Base-by-base conservation (phyloP, 345 rosid genomes). In the Dipteronia dyeriana region DNA sequence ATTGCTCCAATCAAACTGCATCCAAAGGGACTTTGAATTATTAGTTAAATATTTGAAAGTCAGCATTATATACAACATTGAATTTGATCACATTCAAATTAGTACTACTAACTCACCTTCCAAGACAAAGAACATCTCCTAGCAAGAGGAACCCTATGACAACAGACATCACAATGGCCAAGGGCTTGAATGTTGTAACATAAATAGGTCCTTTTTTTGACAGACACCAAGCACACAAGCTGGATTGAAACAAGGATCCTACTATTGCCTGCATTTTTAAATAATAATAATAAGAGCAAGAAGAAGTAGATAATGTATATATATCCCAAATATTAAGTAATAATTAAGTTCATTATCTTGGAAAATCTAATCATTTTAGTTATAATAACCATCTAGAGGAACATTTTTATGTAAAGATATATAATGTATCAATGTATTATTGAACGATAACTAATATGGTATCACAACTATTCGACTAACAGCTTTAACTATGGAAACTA, bases 131-230 rank as follows among this genome's bases (percentile, higher is more conserved):
- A 59, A 39, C 29, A 7, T 82, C 82, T 45, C 84, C 84, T 4
- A 81, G 49, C 11, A 80, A 61, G 47, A 79, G 19, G 23, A 74
- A 61, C 29, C 62, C 82, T 61, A 67, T 71, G 75, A 68, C 45
- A 10, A 70, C 62, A 5, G 83, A 80, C 17, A 82, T 41, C 31
- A 85, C 7, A 6, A 79, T 62, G 8, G 71, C 81, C 62, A 82
- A 19, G 29, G 88, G 88, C 81, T 80, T 81, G 73, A 82, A 82
- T 79, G 79, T 60, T 7, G 84, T 57, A 23, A 85, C 86, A 77
- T 69, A 76, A 17, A 80, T 62, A 70, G 88, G 86, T 7, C 84
- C 84, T 20, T 19, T 69, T 49, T 31, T 80, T 16, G 39, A 39
- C 14, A 83, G 69, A 77, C 86, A 80, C 79, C 85, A 82, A 12